Evolutionary conservation across 176 grass and related monocot genomes (phyloP).

Genomic region (Dendrocalamus sinicus): DNA sequence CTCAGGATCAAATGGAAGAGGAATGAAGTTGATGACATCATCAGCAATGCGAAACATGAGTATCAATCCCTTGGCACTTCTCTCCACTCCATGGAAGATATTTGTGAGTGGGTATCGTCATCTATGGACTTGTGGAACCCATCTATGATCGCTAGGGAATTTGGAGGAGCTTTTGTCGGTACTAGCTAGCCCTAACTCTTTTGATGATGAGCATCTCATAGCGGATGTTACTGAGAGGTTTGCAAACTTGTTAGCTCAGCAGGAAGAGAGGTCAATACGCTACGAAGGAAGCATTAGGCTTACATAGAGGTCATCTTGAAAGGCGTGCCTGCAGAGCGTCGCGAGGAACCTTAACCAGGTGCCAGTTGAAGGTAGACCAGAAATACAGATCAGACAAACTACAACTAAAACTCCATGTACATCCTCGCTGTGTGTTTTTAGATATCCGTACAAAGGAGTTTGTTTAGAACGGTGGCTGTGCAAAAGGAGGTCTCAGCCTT

Average conservation of each 20-base stretch:
- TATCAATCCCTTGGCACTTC: not conserved
- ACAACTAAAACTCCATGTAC: constrained; percentile 12
- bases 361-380: too few relatives aligned
- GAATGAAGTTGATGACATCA: too few relatives aligned
- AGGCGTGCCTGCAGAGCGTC: too few relatives aligned
- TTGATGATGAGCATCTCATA: not conserved
- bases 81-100: not conserved
- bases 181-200: constrained; percentile 1
- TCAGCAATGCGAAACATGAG: not conserved
- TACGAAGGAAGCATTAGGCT: constrained; percentile 54
- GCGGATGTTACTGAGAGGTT: constrained; percentile 35
- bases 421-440: constrained; percentile 5
- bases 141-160: not conserved
- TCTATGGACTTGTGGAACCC: not conserved
- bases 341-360: too few relatives aligned
- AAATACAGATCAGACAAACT: too few relatives aligned
- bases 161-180: constrained; percentile 2
- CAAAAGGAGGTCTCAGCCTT: constrained; percentile 27
- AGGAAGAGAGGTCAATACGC: constrained; percentile 45
- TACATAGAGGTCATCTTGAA: too few relatives aligned
- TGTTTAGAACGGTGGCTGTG: constrained; percentile 30
- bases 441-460: constrained; percentile 23
- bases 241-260: constrained; percentile 43
- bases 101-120: not conserved
- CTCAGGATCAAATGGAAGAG: too few relatives aligned